Conservation (phyloP, 306 rosid genomes). For the Quercus berberidifolia region DNA sequence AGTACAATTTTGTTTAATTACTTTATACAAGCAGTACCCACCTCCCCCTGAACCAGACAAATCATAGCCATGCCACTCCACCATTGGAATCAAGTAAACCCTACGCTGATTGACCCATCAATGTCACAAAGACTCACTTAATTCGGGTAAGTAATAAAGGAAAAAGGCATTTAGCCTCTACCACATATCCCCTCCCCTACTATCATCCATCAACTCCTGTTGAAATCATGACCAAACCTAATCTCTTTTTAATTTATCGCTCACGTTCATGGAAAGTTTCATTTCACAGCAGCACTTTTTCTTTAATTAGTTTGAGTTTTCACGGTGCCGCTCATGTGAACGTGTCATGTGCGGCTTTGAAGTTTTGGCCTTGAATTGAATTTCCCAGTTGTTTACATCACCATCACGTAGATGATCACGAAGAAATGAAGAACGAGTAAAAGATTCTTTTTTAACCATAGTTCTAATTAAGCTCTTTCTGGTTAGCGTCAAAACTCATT, state of each 20-base stretch:
- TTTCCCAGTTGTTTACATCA: background rate
- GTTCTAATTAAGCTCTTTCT: background rate
- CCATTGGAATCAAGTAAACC: background rate
- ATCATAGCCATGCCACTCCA: constrained; percentile 14
- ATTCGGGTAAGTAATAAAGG: background rate
- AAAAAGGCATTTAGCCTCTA: constrained; percentile 16
- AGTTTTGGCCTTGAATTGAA: constrained; percentile 1
- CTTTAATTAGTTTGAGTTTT: background rate
- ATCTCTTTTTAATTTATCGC: background rate
- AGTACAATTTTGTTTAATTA: background rate
- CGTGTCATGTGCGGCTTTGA: background rate
- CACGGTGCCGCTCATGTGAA: background rate
- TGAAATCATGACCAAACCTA: background rate
- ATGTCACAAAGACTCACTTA: constrained; percentile 13
- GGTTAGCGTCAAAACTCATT: background rate
- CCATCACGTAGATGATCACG: background rate
- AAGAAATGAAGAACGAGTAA: background rate
- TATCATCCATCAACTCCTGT: constrained; percentile 7
- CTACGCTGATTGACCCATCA: constrained; percentile 13
- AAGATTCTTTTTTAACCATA: background rate
- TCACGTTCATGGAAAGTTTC: background rate
- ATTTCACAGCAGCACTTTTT: background rate
- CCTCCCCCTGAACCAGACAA: constrained; percentile 49
- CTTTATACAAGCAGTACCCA: constrained; percentile 7
- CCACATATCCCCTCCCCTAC: constrained; percentile 60